phyloP scores from a whole-genome alignment of 2,329 filamentous ascomycete species.

The Apiospora arundinis region DNA sequence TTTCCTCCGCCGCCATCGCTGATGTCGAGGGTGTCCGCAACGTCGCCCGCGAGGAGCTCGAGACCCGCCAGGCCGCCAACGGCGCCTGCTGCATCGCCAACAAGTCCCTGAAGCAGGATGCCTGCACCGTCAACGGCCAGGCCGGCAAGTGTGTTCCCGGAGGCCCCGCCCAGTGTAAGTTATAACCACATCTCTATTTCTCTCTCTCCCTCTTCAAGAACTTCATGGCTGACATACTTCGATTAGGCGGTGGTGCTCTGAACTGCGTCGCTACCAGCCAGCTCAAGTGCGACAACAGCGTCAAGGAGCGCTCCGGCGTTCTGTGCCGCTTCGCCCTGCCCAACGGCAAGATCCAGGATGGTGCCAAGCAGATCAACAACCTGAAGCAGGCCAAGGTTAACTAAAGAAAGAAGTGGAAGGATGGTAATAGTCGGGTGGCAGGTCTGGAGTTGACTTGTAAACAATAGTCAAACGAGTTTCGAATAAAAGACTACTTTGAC shows the following conservation, averaged over 20 bases:
- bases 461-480: conserved; percentile 1
- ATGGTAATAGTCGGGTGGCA: neutral
- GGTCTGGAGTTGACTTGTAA: conserved; percentile 13
- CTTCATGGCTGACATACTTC: neutral
- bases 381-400: conserved; percentile 25
- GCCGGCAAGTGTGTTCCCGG: conserved; percentile 28
- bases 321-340: conserved; percentile 25
- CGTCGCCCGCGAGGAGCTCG: conserved; percentile 22
- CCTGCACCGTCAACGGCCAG: conserved; percentile 25
- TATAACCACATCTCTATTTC: conserved; percentile 5
- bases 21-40: conserved; percentile 25
- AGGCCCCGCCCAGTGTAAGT: conserved; percentile 33
- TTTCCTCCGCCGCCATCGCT: conserved; percentile 23
- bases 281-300: conserved; percentile 24
- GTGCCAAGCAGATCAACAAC: conserved; percentile 21
- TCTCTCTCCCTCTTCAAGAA: neutral
- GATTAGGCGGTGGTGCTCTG: conserved; percentile 27
- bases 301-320: conserved; percentile 27
- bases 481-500: neutral
- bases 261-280: conserved; percentile 27
- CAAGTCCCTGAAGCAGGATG: conserved; percentile 29
- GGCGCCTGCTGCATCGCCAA: conserved; percentile 29
- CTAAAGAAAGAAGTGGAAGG: conserved; percentile 16
- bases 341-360: conserved; percentile 24
- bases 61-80: conserved; percentile 22